Base-by-base conservation (phyloP, 129 eudicot species). In the Solidago caesia region DNA sequence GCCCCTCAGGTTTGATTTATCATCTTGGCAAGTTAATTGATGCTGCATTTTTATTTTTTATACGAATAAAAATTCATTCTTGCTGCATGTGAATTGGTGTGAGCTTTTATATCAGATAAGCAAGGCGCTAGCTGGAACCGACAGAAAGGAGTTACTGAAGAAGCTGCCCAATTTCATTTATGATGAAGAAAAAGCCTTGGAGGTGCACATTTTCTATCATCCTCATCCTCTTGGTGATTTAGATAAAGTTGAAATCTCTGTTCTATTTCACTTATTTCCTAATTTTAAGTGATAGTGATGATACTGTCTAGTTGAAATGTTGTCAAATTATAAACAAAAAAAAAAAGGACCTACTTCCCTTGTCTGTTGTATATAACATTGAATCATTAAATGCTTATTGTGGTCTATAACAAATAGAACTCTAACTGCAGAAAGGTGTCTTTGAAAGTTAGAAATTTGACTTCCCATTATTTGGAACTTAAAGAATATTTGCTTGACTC, bases 171-270 rank as follows among this genome's bases (percentile, higher is more conserved):
- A 94, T 76, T 94, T 94, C 74, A 88, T 88, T 26, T 88, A 90
- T 53, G 93, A 94, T 63, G 97, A 94, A 80, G 98, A 94, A 65
- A 94, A 94, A 71, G 97, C 88, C 80, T 80, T 94, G 87, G 96
- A 94, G 97, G 98, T 90, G 82, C n/a, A 51, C 49, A 33, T 52
- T 2, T 51, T 29, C 8, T 16, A 8, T 45, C 47, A 14, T 48
- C 13, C 61, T 45, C 47, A 14, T 48, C 13, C 61, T 62, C 41
- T 68, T 67, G 64, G 16, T 52, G 14, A 48, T 13, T 14, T 1
- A 4, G 39, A 58, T 13, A 21, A 21, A 21, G 21, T 21, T 21
- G 21, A 21, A 21, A 21, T 21, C 21, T 21, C 21, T 29, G 39
- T 33, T 33, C 39, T 33, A 3, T 33, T 33, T 33, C 39, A 33